Evolutionary conservation across 805 yeast species (phyloP).

Genomic region (Sugiyamaella mastotermitis): DNA sequence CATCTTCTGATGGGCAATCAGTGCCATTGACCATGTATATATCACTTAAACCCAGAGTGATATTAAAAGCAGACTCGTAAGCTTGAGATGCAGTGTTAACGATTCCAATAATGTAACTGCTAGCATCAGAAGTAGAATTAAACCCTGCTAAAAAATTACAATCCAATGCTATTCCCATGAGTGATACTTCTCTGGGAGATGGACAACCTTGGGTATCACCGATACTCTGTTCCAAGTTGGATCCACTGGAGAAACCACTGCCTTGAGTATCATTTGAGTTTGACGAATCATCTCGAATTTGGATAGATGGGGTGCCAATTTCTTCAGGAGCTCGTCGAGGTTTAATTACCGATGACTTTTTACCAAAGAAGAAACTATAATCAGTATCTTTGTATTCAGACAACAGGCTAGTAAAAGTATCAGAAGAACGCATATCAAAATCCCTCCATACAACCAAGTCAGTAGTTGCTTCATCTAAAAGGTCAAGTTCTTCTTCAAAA

Average conservation of each 20-base stretch:
- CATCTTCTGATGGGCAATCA: constrained; percentile 20
- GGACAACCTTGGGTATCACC: constrained; percentile 32
- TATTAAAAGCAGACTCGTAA: constrained; percentile 32
- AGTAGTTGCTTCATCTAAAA: constrained; percentile 8
- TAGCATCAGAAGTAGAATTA: constrained; percentile 22
- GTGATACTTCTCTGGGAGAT: constrained; percentile 25
- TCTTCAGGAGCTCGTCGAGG: not conserved
- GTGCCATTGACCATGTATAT: constrained; percentile 25
- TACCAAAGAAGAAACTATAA: not conserved
- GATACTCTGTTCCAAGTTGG: constrained; percentile 20
- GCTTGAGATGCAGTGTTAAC: constrained; percentile 31
- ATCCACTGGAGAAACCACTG: constrained; percentile 23
- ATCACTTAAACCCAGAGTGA: constrained; percentile 29
- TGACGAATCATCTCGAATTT: not conserved
- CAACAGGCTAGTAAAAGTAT: constrained; percentile 2
- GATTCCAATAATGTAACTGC: constrained; percentile 26
- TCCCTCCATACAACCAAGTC: constrained; percentile 26
- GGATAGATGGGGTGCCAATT: too few relatives aligned
- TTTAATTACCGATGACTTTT: not conserved
- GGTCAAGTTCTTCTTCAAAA: constrained; percentile 12
- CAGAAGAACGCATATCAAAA: constrained; percentile 17
- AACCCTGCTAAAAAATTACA: constrained; percentile 29
- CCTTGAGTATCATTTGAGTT: constrained; percentile 10
- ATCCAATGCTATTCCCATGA: constrained; percentile 34
- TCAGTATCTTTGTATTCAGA: constrained; percentile 6